Base-by-base conservation (phyloP, 2,329 filamentous ascomycete species). In the Ilyonectria robusta region DNA sequence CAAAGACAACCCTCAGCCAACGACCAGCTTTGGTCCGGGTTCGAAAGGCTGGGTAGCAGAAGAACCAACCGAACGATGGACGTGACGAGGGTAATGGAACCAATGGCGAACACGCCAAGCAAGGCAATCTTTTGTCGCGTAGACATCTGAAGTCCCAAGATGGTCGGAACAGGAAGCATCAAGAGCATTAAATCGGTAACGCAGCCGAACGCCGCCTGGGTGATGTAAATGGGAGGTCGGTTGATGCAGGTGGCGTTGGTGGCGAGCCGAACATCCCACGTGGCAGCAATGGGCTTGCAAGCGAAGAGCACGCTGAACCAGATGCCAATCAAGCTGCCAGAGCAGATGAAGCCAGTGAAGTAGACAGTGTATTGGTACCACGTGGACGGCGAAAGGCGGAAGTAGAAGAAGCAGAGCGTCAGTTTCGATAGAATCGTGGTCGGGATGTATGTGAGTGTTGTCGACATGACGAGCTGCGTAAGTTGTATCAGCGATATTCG, bases 171-270 rank as follows among this genome's bases (percentile, higher is more conserved):
- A 0, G 85, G 85, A 5, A 86, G 73, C 1, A 79, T 67, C 51
- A 84, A 82, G 17, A 84, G 80, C 23, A 85, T 66, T 5, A 86
- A 50, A 69, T 86, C 84, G 4, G 84, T 84, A 19, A 81, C 59
- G 54, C 85, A 82, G 62, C 84, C 85, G 11, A 84, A 75, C 1
- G 78, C 81, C 0, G 84, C 83, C 37, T 84, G 84, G 35, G 80
- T 77, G 29, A 86, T 79, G 73, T 86, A 86, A 42, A 86, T 80
- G 2, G 81, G 75, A 17, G 83, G 80, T 26, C 82, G 81, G 53
- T 83, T 75, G 57, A 87, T 78, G 68, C 85, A 87, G 21, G 46
- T 75, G 70, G 59, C 82, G 71, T 21, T 74, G 57, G 48, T 55
- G 17, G 72, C 59, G 4, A 64, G 56, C 4, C 59, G 47, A 7